Evolutionary conservation across 1,284 basidiomycete species (phyloP).

Genomic region (Pisolithus thermaeus): DNA sequence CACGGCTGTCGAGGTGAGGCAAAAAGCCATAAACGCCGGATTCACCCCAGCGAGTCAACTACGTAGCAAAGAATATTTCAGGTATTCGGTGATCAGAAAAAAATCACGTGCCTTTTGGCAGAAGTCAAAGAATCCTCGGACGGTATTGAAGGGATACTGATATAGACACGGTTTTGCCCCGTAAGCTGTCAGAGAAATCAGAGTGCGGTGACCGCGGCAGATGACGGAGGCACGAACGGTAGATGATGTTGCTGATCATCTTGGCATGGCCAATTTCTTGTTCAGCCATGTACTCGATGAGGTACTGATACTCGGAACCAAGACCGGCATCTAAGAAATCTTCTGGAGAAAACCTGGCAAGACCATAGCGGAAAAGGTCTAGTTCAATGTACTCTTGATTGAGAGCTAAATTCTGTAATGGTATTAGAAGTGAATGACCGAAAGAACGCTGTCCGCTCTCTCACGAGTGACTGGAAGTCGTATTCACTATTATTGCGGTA

Average conservation of each 20-base stretch:
- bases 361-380: slow-evolving; percentile 58
- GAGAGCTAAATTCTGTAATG: background rate
- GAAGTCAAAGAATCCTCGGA: slow-evolving; percentile 59
- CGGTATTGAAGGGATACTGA: slow-evolving; percentile 52
- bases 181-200: slow-evolving; percentile 9
- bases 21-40: slow-evolving; percentile 59
- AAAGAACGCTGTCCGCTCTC: background rate
- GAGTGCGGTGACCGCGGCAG: background rate
- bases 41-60: slow-evolving; percentile 53
- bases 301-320: slow-evolving; percentile 44
- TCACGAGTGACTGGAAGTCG: slow-evolving; percentile 54
- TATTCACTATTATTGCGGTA: slow-evolving; percentile 51
- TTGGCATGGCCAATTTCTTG: slow-evolving; percentile 54
- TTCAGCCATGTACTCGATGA: slow-evolving; percentile 54
- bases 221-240: slow-evolving; percentile 22
- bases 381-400: slow-evolving; percentile 42
- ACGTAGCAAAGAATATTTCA: background rate
- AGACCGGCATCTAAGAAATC: slow-evolving; percentile 57
- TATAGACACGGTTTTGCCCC: slow-evolving; percentile 55
- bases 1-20: slow-evolving; percentile 55
- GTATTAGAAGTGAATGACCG: background rate
- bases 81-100: background rate
- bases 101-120: slow-evolving; percentile 41
- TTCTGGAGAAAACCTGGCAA: slow-evolving; percentile 45
- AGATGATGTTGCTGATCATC: slow-evolving; percentile 46